A percentile compares a stretch with the other conserved stretches of the same genome.
phyloP scores from a whole-genome alignment of 306 rosid genomes.

The Neltuma alba region DNA sequence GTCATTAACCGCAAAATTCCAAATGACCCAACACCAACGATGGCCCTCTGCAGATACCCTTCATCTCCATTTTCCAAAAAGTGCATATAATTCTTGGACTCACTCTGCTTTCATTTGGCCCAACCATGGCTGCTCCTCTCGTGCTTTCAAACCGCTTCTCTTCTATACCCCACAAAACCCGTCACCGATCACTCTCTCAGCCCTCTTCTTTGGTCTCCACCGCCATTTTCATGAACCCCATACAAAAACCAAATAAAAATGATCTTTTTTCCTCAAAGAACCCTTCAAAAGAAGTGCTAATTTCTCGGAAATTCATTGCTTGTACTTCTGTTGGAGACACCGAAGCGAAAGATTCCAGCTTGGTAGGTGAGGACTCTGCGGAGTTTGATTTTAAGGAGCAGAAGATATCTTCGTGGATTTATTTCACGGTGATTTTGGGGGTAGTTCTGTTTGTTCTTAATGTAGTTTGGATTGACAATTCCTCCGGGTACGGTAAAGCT shows the following conservation, averaged over 20 bases:
- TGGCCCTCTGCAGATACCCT: not conserved
- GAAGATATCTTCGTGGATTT: slow-evolving; percentile 75
- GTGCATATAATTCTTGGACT: slow-evolving; percentile 1
- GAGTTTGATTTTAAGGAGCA: slow-evolving; percentile 59
- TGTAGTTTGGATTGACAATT: slow-evolving; percentile 74
- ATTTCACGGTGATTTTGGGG: slow-evolving; percentile 65
- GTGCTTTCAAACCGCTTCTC: slow-evolving; percentile 36
- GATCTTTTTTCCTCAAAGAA: not conserved
- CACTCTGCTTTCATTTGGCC: not conserved
- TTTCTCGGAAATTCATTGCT: slow-evolving; percentile 27
- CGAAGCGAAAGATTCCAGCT: not conserved
- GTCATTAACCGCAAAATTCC: not conserved
- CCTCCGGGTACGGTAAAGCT: slow-evolving; percentile 70
- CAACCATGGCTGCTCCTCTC: slow-evolving; percentile 42
- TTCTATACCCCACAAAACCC: slow-evolving; percentile 19
- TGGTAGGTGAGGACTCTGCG: slow-evolving; percentile 83
- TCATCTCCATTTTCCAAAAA: too few relatives aligned
- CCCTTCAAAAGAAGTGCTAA: not conserved
- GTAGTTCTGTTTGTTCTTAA: slow-evolving; percentile 69
- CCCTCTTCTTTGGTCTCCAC: not conserved
- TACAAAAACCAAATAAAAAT: slow-evolving; percentile 1
- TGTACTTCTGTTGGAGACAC: slow-evolving; percentile 51
- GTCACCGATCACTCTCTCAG: slow-evolving; percentile 4
- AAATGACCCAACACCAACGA: not conserved
- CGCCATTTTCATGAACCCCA: not conserved